phyloP scores from a whole-genome alignment of 1,284 basidiomycete genomes.

The Athelia sp. region DNA sequence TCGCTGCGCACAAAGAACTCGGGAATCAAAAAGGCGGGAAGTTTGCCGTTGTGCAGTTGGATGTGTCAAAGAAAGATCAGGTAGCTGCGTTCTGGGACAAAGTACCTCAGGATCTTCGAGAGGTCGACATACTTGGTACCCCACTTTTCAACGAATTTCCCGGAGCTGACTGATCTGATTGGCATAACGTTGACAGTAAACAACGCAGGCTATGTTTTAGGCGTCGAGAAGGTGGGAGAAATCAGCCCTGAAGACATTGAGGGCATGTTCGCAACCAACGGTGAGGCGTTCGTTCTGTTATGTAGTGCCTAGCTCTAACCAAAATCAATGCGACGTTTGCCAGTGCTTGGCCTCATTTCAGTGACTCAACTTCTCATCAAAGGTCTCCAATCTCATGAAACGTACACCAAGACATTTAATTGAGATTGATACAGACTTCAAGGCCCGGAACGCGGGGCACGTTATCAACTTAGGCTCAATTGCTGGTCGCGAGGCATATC shows the following conservation, averaged over 20 bases:
- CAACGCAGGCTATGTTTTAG: constrained; percentile 85
- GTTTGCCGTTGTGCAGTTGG: constrained; percentile 63
- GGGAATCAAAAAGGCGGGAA: constrained; percentile 68
- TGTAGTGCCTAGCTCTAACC: neutral
- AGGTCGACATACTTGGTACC: constrained; percentile 73
- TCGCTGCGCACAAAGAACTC: constrained; percentile 65
- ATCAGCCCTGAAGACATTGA: constrained; percentile 75
- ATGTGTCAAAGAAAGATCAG: constrained; percentile 71
- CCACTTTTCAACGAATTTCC: constrained; percentile 1
- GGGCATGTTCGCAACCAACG: constrained; percentile 89
- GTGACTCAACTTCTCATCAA: constrained; percentile 77
- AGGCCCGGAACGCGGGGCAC: constrained; percentile 81
- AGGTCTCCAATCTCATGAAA: constrained; percentile 31
- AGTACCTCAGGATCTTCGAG: constrained; percentile 60
- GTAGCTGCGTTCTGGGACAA: constrained; percentile 63
- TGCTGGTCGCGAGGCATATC: constrained; percentile 88
- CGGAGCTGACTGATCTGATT: constrained; percentile 1
- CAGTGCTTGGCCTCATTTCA: constrained; percentile 80
- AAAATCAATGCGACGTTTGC: neutral
- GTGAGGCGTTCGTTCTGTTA: neutral
- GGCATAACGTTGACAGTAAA: constrained; percentile 54
- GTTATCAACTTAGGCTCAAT: constrained; percentile 96
- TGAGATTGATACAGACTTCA: constrained; percentile 65
- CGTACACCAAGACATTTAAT: neutral
- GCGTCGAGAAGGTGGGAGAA: constrained; percentile 78